Evolutionary conservation across 345 rosid genomes (phyloP).

Genomic region (Eucalyptus microcorys): DNA sequence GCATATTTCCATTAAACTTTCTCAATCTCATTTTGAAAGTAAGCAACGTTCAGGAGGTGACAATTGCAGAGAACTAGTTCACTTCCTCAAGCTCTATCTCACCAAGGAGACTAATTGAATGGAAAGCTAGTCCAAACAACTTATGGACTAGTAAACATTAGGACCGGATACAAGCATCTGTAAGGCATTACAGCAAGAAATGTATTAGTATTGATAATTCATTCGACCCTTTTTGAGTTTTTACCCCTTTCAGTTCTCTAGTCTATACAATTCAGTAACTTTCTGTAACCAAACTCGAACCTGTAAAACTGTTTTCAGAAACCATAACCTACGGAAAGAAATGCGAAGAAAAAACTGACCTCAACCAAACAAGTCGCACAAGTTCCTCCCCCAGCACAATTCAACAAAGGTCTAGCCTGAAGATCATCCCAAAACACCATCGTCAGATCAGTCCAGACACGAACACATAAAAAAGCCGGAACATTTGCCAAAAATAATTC

Average conservation of each 20-base stretch:
- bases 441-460: not conserved
- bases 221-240: not conserved
- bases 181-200: not conserved
- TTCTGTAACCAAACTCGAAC: not conserved
- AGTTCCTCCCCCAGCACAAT: constrained; percentile 92
- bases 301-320: not conserved
- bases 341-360: constrained; percentile 13
- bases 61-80: not conserved
- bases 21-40: not conserved
- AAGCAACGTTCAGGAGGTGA: not conserved
- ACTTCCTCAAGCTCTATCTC: not conserved
- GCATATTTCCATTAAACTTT: not conserved
- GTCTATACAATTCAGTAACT: not conserved
- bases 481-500: not conserved
- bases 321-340: not conserved
- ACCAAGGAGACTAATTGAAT: not conserved
- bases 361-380: constrained; percentile 92
- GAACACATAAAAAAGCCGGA: not conserved
- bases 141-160: not conserved
- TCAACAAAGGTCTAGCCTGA: constrained; percentile 58
- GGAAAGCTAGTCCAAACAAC: not conserved
- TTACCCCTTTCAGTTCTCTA: not conserved
- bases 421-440: not conserved
- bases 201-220: not conserved
- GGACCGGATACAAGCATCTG: not conserved